These are phyloP conservation scores for Cyclotella sp. DNA, from an alignment of 108 stramenopile genomes.

Conservation along the genomic window DNA sequence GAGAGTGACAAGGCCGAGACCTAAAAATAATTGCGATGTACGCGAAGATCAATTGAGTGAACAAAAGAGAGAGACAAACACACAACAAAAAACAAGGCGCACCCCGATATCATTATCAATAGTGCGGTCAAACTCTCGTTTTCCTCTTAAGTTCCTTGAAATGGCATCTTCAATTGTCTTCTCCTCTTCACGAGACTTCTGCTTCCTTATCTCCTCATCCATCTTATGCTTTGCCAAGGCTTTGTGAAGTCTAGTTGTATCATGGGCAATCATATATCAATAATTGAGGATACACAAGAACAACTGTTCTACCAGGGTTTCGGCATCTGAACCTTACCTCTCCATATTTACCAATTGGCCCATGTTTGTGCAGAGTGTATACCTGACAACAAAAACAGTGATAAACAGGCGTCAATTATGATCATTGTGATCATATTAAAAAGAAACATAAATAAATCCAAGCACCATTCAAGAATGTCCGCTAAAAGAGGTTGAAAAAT, in stretches of 20 bases:
- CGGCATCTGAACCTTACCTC: not conserved
- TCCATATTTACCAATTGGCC: conserved; percentile 79
- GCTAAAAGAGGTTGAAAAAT: conserved; percentile 66
- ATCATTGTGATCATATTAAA: not conserved
- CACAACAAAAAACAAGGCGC: too few species aligned
- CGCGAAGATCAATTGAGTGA: too few species aligned
- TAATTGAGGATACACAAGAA: too few species aligned
- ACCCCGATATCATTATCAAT: too few species aligned
- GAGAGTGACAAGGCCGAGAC: too few species aligned
- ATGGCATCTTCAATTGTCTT: conserved; percentile 30
- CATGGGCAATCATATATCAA: too few species aligned
- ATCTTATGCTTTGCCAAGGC: conserved; percentile 46
- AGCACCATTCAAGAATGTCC: conserved; percentile 65
- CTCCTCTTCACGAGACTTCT: conserved; percentile 34
- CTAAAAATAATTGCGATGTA: too few species aligned
- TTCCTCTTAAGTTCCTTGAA: not conserved
- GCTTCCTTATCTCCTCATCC: conserved; percentile 39
- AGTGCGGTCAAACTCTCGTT: not conserved
- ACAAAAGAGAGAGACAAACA: too few species aligned
- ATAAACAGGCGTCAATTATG: too few species aligned
- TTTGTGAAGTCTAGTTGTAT: conserved; percentile 33
- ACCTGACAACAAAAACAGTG: conserved; percentile 29
- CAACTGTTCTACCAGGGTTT: too few species aligned
- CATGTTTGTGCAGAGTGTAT: conserved; percentile 84
- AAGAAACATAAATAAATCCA: not conserved